Evolutionary conservation across 345 rosid species (phyloP).

Genomic region (Citrus hindsii): DNA sequence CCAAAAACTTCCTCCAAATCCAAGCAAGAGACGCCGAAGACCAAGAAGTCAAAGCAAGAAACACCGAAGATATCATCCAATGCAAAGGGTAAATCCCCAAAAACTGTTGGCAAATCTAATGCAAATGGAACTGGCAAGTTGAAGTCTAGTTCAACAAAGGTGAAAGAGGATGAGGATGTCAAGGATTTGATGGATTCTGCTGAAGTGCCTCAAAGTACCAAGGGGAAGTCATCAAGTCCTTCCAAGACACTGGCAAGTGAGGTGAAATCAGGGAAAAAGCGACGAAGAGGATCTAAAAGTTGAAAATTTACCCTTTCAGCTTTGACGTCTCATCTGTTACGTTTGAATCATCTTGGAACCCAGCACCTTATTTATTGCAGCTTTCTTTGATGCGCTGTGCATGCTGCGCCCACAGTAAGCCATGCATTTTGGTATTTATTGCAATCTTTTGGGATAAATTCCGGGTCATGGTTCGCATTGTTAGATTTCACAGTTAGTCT

Average conservation of each 20-base stretch:
- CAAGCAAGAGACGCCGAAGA: constrained; percentile 11
- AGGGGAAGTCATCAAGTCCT: constrained; percentile 40
- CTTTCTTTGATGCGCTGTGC: neutral
- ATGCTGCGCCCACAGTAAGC: constrained; percentile 12
- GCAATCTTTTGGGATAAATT: neutral
- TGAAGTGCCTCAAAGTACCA: constrained; percentile 30
- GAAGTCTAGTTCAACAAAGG: constrained; percentile 50
- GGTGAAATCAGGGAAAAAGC: constrained; percentile 54
- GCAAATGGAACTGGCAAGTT: constrained; percentile 39
- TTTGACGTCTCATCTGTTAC: neutral
- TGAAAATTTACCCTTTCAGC: neutral
- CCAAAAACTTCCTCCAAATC: constrained; percentile 24
- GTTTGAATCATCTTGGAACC: neutral
- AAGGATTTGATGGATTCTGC: constrained; percentile 51
- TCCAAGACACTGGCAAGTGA: constrained; percentile 51
- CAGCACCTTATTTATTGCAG: neutral
- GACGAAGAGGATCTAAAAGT: constrained; percentile 43
- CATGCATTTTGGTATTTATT: constrained; percentile 15
- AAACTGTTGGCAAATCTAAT: constrained; percentile 38
- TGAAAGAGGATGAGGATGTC: constrained; percentile 33
- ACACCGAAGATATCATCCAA: constrained; percentile 30
- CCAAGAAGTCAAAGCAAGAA: constrained; percentile 45
- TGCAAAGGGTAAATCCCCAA: constrained; percentile 37
- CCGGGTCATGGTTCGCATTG: constrained; percentile 11
- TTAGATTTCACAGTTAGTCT: constrained; percentile 20